Evolutionary conservation across 2,329 filamentous ascomycete species (phyloP).

Genomic region (Colletotrichum sp.): DNA sequence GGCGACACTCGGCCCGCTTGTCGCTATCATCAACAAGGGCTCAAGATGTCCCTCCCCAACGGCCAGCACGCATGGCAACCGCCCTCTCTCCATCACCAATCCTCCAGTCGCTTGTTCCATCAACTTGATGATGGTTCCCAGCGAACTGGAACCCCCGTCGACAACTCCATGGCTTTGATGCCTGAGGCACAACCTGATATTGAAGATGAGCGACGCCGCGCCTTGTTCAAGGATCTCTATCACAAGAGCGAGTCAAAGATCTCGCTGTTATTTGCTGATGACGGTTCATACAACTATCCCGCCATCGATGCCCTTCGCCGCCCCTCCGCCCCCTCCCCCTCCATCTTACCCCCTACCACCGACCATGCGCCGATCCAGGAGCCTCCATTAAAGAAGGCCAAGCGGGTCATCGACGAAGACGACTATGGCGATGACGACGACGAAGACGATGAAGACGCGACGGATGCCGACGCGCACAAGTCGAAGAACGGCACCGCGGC

Average conservation of each 20-base stretch:
- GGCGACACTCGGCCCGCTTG: constrained; percentile 55
- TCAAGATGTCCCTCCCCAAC: constrained; percentile 71
- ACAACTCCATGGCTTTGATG: constrained; percentile 56
- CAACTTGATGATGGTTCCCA: constrained; percentile 65
- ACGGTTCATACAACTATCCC: constrained; percentile 56
- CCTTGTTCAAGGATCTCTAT: constrained; percentile 80
- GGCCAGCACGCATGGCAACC: constrained; percentile 70
- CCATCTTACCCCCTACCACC: constrained; percentile 59
- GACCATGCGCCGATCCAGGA: constrained; percentile 65
- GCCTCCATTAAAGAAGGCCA: constrained; percentile 74
- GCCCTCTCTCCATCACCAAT: constrained; percentile 54
- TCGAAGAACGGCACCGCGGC: constrained; percentile 56
- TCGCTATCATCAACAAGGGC: constrained; percentile 54
- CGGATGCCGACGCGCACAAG: constrained; percentile 60
- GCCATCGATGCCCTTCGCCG: constrained; percentile 60
- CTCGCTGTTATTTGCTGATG: constrained; percentile 71
- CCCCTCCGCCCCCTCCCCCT: constrained; percentile 41
- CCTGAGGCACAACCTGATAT: constrained; percentile 66
- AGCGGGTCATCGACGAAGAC: constrained; percentile 81
- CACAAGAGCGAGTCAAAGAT: constrained; percentile 79
- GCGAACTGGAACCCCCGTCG: constrained; percentile 57
- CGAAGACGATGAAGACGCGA: constrained; percentile 72
- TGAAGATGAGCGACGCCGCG: constrained; percentile 74
- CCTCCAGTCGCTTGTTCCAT: constrained; percentile 56
- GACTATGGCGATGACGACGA: constrained; percentile 88